Evolutionary conservation across 257 asterid species (phyloP).

Genomic region (Penstemon eatonii): DNA sequence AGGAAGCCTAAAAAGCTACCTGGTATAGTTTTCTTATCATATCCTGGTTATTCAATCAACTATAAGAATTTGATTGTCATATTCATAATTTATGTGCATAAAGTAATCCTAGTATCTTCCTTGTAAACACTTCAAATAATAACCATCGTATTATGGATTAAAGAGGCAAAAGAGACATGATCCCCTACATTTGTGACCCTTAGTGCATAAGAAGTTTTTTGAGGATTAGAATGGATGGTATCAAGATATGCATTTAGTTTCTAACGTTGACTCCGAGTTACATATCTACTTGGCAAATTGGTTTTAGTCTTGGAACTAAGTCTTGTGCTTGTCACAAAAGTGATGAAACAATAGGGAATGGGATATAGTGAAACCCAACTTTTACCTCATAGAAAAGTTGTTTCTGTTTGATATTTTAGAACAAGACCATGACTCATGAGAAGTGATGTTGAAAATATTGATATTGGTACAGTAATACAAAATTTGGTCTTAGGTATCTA

Average conservation of each 20-base stretch:
- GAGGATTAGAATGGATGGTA: slow-evolving; percentile 6
- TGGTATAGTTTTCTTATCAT: slow-evolving; percentile 43
- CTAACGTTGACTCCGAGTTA: neutral
- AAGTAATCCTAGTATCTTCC: neutral
- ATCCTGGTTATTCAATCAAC: slow-evolving; percentile 16
- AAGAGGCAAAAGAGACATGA: neutral
- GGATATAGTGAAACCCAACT: neutral
- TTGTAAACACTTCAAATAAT: neutral
- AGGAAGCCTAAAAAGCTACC: slow-evolving; percentile 92
- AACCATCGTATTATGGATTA: neutral
- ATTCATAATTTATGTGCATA: slow-evolving; percentile 9
- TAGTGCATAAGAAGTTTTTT: neutral
- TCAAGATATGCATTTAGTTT: neutral
- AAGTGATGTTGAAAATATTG: too few species aligned
- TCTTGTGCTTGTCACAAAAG: slow-evolving; percentile 3
- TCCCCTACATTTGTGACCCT: neutral
- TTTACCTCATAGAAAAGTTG: neutral
- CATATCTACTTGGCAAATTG: neutral
- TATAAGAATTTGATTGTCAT: slow-evolving; percentile 8
- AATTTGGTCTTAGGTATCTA: too few species aligned
- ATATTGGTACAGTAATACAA: too few species aligned
- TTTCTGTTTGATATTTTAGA: neutral
- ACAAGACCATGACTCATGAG: too few species aligned
- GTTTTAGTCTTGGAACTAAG: neutral
- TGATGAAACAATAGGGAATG: neutral